Conservation (phyloP, 1,139 yeast species). For the Candida freyschussii region DNA sequence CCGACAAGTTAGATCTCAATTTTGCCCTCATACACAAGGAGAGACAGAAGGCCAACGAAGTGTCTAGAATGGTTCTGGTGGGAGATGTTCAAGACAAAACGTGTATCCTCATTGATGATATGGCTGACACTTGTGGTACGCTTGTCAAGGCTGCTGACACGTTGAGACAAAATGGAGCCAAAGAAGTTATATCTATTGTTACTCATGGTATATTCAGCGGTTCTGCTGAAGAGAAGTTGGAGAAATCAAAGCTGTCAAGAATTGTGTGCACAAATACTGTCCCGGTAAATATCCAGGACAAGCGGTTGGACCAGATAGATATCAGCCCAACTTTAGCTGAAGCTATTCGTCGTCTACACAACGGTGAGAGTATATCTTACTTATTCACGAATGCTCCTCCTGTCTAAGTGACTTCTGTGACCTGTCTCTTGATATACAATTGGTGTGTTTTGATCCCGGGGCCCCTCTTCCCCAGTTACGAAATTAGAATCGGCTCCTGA, state of each 20-base stretch:
- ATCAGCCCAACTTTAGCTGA: slow-evolving; percentile 73
- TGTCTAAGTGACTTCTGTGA: slow-evolving; percentile 6
- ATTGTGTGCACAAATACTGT: slow-evolving; percentile 75
- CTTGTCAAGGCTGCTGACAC: slow-evolving; percentile 65
- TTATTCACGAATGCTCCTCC: slow-evolving; percentile 56
- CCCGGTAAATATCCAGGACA: slow-evolving; percentile 60
- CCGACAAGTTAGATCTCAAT: slow-evolving; percentile 69
- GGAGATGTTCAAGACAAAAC: slow-evolving; percentile 72
- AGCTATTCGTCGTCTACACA: slow-evolving; percentile 74
- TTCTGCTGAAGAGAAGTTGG: slow-evolving; percentile 59
- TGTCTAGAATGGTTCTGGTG: slow-evolving; percentile 70
- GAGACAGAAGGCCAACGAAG: slow-evolving; percentile 75
- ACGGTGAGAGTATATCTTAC: slow-evolving; percentile 79
- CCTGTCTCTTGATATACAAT: too few relatives aligned
- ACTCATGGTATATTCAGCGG: slow-evolving; percentile 80
- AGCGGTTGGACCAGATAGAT: slow-evolving; percentile 63
- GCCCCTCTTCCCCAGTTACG: too few relatives aligned
- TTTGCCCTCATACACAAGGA: slow-evolving; percentile 82
- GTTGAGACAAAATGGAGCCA: slow-evolving; percentile 59
- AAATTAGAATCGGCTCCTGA: too few relatives aligned
- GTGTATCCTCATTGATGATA: slow-evolving; percentile 72
- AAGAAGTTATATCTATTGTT: slow-evolving; percentile 69
- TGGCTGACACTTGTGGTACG: slow-evolving; percentile 86
- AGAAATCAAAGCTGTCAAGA: slow-evolving; percentile 52
- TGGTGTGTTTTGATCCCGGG: too few relatives aligned